Evolutionary conservation across 2,329 filamentous ascomycete genomes (phyloP).

Genomic region (Paecilomyces variotii): DNA sequence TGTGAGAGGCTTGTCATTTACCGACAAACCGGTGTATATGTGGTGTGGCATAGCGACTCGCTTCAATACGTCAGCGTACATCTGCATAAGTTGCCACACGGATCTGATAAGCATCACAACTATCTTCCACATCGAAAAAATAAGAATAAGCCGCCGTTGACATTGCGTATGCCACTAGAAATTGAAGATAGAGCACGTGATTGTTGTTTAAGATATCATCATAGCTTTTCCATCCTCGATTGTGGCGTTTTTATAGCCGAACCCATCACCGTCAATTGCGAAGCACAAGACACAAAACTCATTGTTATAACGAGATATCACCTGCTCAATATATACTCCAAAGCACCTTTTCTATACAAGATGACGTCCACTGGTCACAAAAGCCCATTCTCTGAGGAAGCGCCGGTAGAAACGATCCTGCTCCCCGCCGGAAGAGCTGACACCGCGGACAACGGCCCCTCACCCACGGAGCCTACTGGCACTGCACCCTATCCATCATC

Average conservation of each 20-base stretch:
- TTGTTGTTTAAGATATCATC: not conserved
- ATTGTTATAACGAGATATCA: not conserved
- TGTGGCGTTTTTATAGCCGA: not conserved
- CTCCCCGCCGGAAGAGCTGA: constrained; percentile 2
- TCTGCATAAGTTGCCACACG: not conserved
- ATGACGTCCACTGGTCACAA: constrained; percentile 7
- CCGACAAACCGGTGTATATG: not conserved
- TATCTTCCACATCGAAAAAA: not conserved
- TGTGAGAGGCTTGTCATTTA: not conserved
- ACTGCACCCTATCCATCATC: not conserved
- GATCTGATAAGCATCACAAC: not conserved
- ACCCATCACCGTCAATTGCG: not conserved
- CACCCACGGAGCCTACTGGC: not conserved
- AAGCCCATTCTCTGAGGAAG: constrained; percentile 4
- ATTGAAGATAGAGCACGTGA: not conserved
- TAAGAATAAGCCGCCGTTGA: not conserved
- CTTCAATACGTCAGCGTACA: not conserved
- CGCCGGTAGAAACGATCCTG: constrained; percentile 3
- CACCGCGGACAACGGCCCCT: not conserved
- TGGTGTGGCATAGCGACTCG: not conserved
- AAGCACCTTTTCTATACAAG: not conserved
- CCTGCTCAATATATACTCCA: not conserved
- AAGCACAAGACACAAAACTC: not conserved
- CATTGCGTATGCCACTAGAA: not conserved
- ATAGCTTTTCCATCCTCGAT: not conserved